Evolutionary conservation across 1,284 basidiomycete genomes (phyloP).

Genomic region (Ganoderma boninense): DNA sequence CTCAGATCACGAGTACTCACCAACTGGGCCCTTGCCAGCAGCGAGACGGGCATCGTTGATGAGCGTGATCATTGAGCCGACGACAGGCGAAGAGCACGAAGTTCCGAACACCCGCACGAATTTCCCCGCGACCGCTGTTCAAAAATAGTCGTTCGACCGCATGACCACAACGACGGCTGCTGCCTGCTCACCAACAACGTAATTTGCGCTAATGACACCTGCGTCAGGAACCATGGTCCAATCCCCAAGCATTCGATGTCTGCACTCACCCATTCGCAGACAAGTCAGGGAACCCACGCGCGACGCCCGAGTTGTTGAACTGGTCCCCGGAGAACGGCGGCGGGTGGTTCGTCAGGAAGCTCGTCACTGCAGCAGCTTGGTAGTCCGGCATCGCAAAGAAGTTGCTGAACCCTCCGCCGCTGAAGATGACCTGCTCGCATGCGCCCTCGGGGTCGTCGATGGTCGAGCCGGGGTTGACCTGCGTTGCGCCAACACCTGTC

Average conservation of each 20-base stretch:
- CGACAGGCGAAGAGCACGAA: conserved; percentile 46
- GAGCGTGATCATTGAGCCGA: conserved; percentile 49
- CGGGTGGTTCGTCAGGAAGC: conserved; percentile 45
- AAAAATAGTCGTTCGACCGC: neutral
- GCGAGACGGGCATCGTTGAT: conserved; percentile 53
- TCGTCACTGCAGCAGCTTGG: conserved; percentile 46
- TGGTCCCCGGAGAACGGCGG: conserved; percentile 51
- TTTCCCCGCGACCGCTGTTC: conserved; percentile 35
- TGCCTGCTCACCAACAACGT: conserved; percentile 45
- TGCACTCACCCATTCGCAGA: conserved; percentile 50
- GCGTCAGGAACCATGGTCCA: neutral
- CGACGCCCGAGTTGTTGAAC: conserved; percentile 59
- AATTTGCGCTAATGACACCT: conserved; percentile 50
- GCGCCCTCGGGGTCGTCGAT: conserved; percentile 48
- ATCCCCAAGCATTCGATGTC: no score
- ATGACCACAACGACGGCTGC: neutral
- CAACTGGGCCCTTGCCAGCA: conserved; percentile 46
- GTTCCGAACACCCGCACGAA: conserved; percentile 45
- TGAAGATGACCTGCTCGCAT: conserved; percentile 50
- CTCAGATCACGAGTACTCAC: conserved; percentile 23
- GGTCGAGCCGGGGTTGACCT: conserved; percentile 60
- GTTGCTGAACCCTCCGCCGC: conserved; percentile 57
- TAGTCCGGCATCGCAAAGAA: conserved; percentile 51
- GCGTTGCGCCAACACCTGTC: conserved; percentile 67
- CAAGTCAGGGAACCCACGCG: conserved; percentile 53